Percentiles rank a stretch among this genome's conserved stretches.
Conservation (phyloP, 331 rosid species). For the Dryas integrifolia region DNA sequence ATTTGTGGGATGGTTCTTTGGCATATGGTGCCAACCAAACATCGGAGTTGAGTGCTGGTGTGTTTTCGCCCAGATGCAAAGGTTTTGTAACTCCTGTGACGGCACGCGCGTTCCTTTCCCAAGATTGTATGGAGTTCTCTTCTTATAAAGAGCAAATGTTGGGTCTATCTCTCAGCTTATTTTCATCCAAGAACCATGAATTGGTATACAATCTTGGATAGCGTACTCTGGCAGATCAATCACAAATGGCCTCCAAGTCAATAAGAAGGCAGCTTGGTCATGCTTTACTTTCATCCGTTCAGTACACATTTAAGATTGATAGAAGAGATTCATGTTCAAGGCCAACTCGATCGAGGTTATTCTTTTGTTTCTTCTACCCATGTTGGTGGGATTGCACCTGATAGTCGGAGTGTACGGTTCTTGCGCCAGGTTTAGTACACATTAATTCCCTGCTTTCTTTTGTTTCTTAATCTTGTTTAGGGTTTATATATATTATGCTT, state of each 20-base stretch:
- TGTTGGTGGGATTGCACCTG: conserved; percentile 90
- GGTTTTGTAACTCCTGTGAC: conserved; percentile 59
- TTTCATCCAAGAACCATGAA: conserved; percentile 80
- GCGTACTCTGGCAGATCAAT: conserved; percentile 84
- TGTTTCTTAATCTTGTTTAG: not conserved
- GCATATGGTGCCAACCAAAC: conserved; percentile 83
- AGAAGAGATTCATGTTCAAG: conserved; percentile 74
- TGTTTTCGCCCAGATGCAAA: conserved; percentile 66
- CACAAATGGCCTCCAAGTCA: conserved; percentile 79
- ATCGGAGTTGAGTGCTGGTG: conserved; percentile 76
- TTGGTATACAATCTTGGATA: conserved; percentile 81
- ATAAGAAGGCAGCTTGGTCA: conserved; percentile 98
- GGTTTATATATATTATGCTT: not conserved
- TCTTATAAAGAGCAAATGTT: conserved; percentile 77
- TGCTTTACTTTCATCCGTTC: conserved; percentile 74
- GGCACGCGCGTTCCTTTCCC: conserved; percentile 69
- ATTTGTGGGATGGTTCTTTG: conserved; percentile 89
- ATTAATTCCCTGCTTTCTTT: conserved; percentile 17
- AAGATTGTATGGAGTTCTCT: conserved; percentile 88
- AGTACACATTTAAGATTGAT: conserved; percentile 75
- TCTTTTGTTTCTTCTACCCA: conserved; percentile 87
- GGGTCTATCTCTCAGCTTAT: conserved; percentile 77
- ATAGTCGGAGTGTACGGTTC: conserved; percentile 70
- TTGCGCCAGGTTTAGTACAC: conserved; percentile 66
- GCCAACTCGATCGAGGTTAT: conserved; percentile 69